Evolutionary conservation across 495 filamentous ascomycete genomes (phyloP).

Genomic region (Neurospora sp.): DNA sequence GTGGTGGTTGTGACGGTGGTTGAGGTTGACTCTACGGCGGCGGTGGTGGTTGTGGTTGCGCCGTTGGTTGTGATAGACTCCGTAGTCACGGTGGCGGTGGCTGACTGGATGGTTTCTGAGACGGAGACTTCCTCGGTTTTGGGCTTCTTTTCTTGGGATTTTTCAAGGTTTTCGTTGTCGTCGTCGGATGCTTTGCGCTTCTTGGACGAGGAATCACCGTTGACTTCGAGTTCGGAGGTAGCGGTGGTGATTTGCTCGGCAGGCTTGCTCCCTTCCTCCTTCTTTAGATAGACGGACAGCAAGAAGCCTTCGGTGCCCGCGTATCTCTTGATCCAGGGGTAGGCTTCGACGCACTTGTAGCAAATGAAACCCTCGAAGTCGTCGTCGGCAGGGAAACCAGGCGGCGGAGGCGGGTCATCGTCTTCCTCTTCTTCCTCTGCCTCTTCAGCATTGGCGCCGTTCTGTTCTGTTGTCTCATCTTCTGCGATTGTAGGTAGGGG

Average conservation of each 20-base stretch:
- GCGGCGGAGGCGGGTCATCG: slow-evolving; percentile 51
- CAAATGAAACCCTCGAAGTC: slow-evolving; percentile 85
- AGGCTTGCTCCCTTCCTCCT: slow-evolving; percentile 6
- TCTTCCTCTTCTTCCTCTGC: slow-evolving; percentile 30
- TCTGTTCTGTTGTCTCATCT: slow-evolving; percentile 16
- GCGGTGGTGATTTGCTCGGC: neutral
- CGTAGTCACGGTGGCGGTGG: neutral
- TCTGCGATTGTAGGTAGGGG: slow-evolving; percentile 32
- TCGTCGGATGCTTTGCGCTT: slow-evolving; percentile 72
- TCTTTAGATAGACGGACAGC: slow-evolving; percentile 46
- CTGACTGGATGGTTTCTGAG: neutral
- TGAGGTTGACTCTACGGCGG: neutral
- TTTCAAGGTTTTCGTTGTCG: slow-evolving; percentile 22
- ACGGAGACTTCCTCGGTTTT: slow-evolving; percentile 34
- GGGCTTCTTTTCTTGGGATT: slow-evolving; percentile 46
- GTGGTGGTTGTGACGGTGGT: neutral
- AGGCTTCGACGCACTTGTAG: slow-evolving; percentile 81
- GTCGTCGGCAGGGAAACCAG: slow-evolving; percentile 80
- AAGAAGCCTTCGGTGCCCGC: slow-evolving; percentile 79
- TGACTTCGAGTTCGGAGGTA: neutral
- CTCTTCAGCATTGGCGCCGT: slow-evolving; percentile 10
- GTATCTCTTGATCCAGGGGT: slow-evolving; percentile 88
- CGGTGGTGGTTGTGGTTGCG: neutral
- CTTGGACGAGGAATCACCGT: slow-evolving; percentile 31
- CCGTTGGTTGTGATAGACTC: neutral